phyloP scores from a whole-genome alignment of 179 eudicot species.

The Pouteria campechiana region DNA sequence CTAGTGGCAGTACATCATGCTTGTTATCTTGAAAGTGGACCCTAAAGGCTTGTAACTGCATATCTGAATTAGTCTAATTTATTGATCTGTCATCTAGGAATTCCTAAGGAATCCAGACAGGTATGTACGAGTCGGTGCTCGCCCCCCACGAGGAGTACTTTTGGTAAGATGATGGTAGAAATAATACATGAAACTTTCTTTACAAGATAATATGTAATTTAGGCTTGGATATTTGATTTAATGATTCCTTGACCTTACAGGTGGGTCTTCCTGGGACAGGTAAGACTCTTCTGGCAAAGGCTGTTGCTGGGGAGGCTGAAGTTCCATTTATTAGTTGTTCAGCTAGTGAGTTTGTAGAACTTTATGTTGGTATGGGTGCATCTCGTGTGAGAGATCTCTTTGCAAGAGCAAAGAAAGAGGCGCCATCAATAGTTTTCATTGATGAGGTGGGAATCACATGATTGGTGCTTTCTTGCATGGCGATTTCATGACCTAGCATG shows the following conservation, averaged over 20 bases:
- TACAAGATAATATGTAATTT: background rate
- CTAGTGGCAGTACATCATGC: too few species aligned
- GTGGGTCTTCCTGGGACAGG: constrained; percentile 99
- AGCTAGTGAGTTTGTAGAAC: constrained; percentile 94
- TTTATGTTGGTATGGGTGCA: constrained; percentile 98
- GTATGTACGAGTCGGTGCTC: constrained; percentile 85
- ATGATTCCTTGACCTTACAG: constrained; percentile 52
- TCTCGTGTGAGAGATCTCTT: constrained; percentile 91
- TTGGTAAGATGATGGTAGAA: constrained; percentile 45
- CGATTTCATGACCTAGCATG: too few species aligned
- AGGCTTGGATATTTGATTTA: background rate
- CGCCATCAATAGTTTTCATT: constrained; percentile 89
- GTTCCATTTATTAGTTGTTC: constrained; percentile 96
- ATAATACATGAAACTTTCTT: background rate
- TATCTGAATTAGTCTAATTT: too few species aligned
- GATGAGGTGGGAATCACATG: constrained; percentile 56
- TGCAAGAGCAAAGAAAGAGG: constrained; percentile 96
- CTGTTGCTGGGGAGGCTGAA: constrained; percentile 98
- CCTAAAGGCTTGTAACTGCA: too few species aligned
- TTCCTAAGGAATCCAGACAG: constrained; percentile 82
- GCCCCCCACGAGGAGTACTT: constrained; percentile 97
- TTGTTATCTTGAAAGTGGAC: too few species aligned
- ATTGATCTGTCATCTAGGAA: constrained; percentile 47
- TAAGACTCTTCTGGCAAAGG: constrained; percentile 94
- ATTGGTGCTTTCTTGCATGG: background rate